Base-by-base conservation (phyloP, 176 grass and related monocot genomes). In the Oryza officinalis region DNA sequence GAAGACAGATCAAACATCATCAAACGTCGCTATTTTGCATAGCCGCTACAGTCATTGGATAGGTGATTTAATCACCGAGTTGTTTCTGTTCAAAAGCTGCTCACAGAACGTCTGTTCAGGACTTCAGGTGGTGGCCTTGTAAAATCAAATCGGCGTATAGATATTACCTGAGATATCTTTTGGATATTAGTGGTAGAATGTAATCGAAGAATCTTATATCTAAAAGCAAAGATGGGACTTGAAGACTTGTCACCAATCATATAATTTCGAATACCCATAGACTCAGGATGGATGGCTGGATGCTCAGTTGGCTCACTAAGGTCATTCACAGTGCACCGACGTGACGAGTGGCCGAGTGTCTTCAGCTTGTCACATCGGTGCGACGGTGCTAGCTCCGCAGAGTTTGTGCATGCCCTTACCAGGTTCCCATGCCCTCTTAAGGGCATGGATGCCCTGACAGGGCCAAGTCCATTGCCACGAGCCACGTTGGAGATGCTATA, bases 201-300 rank as follows among this genome's bases (percentile, higher is more conserved):
- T 72, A 60, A 83, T 72, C 66, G 78, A 90, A 78, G 79, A 77
- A 60, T 86, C 88, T 35, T 33, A 57, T 78, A 33, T 0, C 7
- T 38, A 86, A 82, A 66, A 82, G 83, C 23, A 71, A 27, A 27
- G 83, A 86, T 72, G 77, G 43, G 83, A 86, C 78, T 78, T 72
- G 71, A 82, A 86, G 83, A 27, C 13, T 78, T 72, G 59, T 43
- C 33, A 45, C 33, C 45, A 72, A 59, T 73, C 77, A 72, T 71
- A 79, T 78, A 73, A 61, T 90, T 71, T 86, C 35, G 64, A 77
- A 57, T 66, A 38, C 72, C 57, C 65, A 46, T 35, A 47, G 27
- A 65, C 86, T 52, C 40, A 84, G 49, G 35, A 66, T 71, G 79
- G 76, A 74, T 88, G 66, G 37, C 1, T 38, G 37, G 37, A 38